Evolutionary conservation across 768 basidiomycete genomes (phyloP), one percentile per base, ranked within the genome.

Genomic region (Suillus subaureus): DNA sequence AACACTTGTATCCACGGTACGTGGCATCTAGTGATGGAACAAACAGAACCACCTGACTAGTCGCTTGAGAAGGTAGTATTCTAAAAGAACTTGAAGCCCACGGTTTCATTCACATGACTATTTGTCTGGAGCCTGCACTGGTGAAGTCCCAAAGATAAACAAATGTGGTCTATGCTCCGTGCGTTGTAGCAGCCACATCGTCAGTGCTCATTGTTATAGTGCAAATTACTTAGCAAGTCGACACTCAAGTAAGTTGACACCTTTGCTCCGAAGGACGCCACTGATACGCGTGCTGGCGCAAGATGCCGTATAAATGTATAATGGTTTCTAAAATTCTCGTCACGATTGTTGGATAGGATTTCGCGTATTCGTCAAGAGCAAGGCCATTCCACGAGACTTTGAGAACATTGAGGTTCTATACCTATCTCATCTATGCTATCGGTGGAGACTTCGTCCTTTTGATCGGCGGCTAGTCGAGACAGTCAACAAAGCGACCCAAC

Each of bases 51-150:
- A 37, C 33, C 23, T 58, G 37, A 39, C 56, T 39, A 37, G 23
- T 40, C 11, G 39, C 57, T 52, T 60, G 39, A 60, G 57, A 60
- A 60, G 39, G 16, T n/a, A 11, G 39, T 60, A 28, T 39, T 26
- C 18, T n/a, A 8, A 26, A 57, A 58, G 56, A 57, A 6, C 23
- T 18, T 7, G 6, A 28, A 35, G 15, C 16, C 26, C 16, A 12
- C 57, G 26, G 18, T 12, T 58, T 26, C 26, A 40, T 11, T 57
- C 56, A 28, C 57, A 58, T 18, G 57, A 8, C 11, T 23, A 21
- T 42, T 21, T 26, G 15, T 57, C n/a, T 57, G 13, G 13, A 23
- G 37, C 39, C 4, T 39, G 39, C 15, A 23, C 9, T 28, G 37
- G 9, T 18, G 26, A 40, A 58, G 23, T 0, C n/a, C 1, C 13